Base-by-base conservation (phyloP, 768 basidiomycete genomes). In the Psilocybe cyanescens region DNA sequence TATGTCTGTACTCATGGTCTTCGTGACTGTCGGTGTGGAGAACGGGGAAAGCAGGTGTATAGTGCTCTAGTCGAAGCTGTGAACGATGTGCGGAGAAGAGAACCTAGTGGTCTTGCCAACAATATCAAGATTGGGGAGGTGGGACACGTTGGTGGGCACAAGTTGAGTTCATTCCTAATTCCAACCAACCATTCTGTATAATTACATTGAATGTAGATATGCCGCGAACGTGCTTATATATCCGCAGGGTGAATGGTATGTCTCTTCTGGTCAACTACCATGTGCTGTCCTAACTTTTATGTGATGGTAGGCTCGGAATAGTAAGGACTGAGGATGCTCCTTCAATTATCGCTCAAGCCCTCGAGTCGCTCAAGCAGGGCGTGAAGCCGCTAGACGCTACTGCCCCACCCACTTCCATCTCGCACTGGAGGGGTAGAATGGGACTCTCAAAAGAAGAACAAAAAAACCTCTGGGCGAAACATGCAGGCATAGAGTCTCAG, bases 71-170 rank as follows among this genome's bases (percentile, higher is more conserved):
- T 76, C 16, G 74, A 78, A 3, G 89, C 91, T 68, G 72, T 90
- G 6, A 70, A 70, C 41, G 73, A 68, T 44, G 78, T 80, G 52
- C 72, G 70, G 19, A 61, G 73, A 48, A 62, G 35, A 8, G 68
- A 78, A 35, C 68, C 72, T 1, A 47, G n/a, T 41, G 71, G 72
- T 8, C 55, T 67, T 2, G 69, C 72, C 1, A 64, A 62, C 5
- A 63, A 69, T 41, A 61, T 85, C 62, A 66, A 79, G 79, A 76
- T 94, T 1, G 85, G 85, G 3, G 86, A 92, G 64, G 83, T 89
- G 5, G 89, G 83, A 2, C 93, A 95, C 72, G 86, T 95, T 54
- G 93, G 94, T 1, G 92, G 92, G 28, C 93, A 95, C 74, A 81
- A 91, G 92, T 24, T 71, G 60, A 58, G 58, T 64, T 19, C 8